Evolutionary conservation across 129 eudicot species (phyloP), one percentile per base, ranked within the genome.

Genomic region (Flaveria bidentis): DNA sequence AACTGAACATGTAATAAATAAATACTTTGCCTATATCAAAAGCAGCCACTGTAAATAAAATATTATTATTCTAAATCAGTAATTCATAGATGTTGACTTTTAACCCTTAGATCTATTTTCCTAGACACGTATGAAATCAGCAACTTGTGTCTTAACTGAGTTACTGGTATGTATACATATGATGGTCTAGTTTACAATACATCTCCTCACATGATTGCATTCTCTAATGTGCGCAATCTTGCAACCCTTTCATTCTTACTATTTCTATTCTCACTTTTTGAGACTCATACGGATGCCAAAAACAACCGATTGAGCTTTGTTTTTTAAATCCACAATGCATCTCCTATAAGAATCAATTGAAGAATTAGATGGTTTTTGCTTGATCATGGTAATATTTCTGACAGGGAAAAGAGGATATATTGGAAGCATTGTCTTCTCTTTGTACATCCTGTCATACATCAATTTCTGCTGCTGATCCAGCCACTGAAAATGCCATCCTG

Each of bases 401-500:
- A 66, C 92, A 94, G 98, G 98, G 98, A 77, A 94, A 94, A 86
- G 98, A 94, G 56, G 88, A 83, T 46, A 78, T 94, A 39, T 73
- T 94, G 67, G 69, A 52, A 79, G 97, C 97, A 11, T 72, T 91
- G 72, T 88, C 98, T 81, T 87, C 89, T 23, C 86, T 94, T 53
- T 94, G 98, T 78, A 72, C 83, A 6, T 82, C 96, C 11, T 94
- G 97, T 80, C 90, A 87, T 83, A 70, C 83, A 79, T 87, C 90
- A 61, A 94, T 94, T 65, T 76, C 88, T 75, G 86, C 86, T 52
- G 71, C 83, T 50, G 90, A 82, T 83, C 85, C 96, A 45, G 82
- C 91, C 52, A 52, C 82, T 30, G 88, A 93, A 72, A 80, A 71
- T 82, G 86, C 88, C 71, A 82, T 94, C 78, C 81, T 94, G 82